Evolutionary conservation across 2,329 filamentous ascomycete genomes (phyloP).

Genomic region (Aspergillus floridensis): DNA sequence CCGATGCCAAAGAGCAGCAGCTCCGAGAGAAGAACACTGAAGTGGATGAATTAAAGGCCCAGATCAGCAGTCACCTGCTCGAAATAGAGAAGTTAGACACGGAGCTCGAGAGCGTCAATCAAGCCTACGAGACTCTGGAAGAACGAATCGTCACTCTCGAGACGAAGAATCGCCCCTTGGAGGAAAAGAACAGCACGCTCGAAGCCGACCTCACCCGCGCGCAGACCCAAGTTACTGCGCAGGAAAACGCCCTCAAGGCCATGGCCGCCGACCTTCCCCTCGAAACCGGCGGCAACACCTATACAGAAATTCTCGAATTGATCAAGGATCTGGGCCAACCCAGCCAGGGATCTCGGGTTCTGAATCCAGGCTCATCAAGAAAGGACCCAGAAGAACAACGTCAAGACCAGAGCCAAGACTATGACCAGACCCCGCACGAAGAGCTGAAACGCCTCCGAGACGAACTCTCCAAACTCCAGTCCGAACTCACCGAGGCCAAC

Average conservation of each 20-base stretch:
- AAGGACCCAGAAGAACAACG: background rate
- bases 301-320: conserved; percentile 39
- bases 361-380: conserved; percentile 9
- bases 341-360: conserved; percentile 12
- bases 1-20: conserved; percentile 32
- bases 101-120: conserved; percentile 33
- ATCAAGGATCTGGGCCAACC: conserved; percentile 35
- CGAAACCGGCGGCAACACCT: conserved; percentile 33
- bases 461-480: conserved; percentile 30
- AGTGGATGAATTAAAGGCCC: conserved; percentile 36
- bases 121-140: conserved; percentile 35
- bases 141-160: conserved; percentile 35
- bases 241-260: conserved; percentile 37
- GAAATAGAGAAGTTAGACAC: conserved; percentile 37
- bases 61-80: conserved; percentile 34
- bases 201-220: conserved; percentile 36
- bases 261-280: conserved; percentile 38
- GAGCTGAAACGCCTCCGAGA: conserved; percentile 26
- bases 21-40: conserved; percentile 36
- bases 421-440: conserved; percentile 1
- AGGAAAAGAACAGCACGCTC: conserved; percentile 38
- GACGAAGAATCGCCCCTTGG: conserved; percentile 34
- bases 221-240: conserved; percentile 37
- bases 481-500: conserved; percentile 30
- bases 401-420: conserved; percentile 13